Percentiles rank a stretch among this genome's conserved stretches.
phyloP scores from a whole-genome alignment of 768 basidiomycete genomes.

The Pisolithus sp. region DNA sequence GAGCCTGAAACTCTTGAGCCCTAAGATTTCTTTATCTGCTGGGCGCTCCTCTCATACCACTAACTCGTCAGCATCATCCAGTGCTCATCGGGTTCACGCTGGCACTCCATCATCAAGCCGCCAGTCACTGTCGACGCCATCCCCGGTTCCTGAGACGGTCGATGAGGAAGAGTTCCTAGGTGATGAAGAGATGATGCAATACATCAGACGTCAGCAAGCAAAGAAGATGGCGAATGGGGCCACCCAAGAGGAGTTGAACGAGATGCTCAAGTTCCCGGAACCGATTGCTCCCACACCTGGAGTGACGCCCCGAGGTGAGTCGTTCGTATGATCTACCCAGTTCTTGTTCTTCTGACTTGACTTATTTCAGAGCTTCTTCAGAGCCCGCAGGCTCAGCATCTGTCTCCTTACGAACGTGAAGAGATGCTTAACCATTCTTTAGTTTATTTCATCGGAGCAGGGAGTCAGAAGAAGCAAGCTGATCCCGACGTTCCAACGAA shows the following conservation, averaged over 20 bases:
- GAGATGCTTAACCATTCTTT: conserved; percentile 85
- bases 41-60: conserved; percentile 46
- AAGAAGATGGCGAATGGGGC: conserved; percentile 82
- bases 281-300: conserved; percentile 67
- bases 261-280: conserved; percentile 88
- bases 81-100: conserved; percentile 46
- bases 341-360: conserved; percentile 4
- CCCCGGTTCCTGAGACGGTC: conserved; percentile 67
- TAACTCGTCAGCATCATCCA: conserved; percentile 29
- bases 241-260: conserved; percentile 81
- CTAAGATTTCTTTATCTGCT: conserved; percentile 62
- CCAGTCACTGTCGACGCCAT: conserved; percentile 77
- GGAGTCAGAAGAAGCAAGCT: conserved; percentile 80
- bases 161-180: conserved; percentile 86
- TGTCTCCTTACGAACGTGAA: conserved; percentile 85
- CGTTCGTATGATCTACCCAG: neutral
- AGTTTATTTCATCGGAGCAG: conserved; percentile 77
- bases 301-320: conserved; percentile 65
- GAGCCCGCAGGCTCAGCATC: conserved; percentile 56
- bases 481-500: conserved; percentile 65
- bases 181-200: conserved; percentile 96
- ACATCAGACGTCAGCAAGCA: conserved; percentile 83
- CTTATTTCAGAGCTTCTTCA: conserved; percentile 52
- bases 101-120: conserved; percentile 64
- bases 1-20: conserved; percentile 72